Percentiles rank a stretch among this genome's conserved stretches.
Conservation (phyloP, 163 green algal genomes). For the Scenedesmus sp. region DNA sequence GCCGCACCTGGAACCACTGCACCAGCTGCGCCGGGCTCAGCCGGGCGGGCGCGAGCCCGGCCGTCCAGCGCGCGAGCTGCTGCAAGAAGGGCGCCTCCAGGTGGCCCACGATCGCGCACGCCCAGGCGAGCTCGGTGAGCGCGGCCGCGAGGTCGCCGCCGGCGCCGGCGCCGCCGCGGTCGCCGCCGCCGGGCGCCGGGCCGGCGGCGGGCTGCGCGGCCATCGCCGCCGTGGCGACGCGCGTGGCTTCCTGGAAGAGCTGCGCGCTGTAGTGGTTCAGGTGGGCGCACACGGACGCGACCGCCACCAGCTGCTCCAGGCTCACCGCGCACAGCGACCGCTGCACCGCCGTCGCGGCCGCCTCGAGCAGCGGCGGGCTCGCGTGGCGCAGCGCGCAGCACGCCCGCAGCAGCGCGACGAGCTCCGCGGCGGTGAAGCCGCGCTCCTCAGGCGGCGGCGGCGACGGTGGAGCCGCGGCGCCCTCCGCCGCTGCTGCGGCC, state of each 20-base stretch:
- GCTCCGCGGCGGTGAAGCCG: constrained; percentile 1
- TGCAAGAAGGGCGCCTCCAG: neutral
- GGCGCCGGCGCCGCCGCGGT: neutral
- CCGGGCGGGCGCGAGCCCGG: neutral
- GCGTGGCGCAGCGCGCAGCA: constrained; percentile 7
- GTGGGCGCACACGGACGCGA: neutral
- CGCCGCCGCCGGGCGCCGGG: neutral
- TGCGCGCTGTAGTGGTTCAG: constrained; percentile 27
- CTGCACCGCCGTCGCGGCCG: neutral
- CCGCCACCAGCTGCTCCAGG: constrained; percentile 6
- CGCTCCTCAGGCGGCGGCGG: too few relatives aligned
- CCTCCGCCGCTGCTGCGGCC: neutral
- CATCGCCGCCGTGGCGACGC: constrained; percentile 8
- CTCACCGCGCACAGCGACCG: neutral
- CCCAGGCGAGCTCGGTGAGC: constrained; percentile 13
- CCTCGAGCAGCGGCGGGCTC: constrained; percentile 16
- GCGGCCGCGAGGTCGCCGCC: neutral
- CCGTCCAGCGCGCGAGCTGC: neutral
- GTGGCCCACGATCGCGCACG: constrained; percentile 24
- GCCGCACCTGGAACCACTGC: constrained; percentile 20
- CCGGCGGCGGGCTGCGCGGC: neutral
- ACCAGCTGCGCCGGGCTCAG: constrained; percentile 22
- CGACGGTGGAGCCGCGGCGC: too few relatives aligned
- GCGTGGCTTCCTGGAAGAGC: constrained; percentile 13
- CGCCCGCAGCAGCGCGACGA: neutral